Evolutionary conservation across 2,329 filamentous ascomycete genomes (phyloP).

Genomic region (Thelonectria discophora): DNA sequence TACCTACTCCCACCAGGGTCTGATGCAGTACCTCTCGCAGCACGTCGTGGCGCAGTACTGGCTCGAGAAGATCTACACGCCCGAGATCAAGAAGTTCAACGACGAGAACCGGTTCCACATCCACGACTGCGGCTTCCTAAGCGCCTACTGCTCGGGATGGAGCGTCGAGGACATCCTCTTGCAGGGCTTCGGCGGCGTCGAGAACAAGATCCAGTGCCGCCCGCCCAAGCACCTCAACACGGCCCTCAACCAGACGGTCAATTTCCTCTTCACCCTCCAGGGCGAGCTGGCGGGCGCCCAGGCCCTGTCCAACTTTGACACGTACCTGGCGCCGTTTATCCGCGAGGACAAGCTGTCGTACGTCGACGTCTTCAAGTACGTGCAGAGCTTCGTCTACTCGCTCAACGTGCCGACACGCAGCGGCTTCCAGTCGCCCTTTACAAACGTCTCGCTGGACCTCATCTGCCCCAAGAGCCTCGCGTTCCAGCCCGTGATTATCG

Average conservation of each 20-base stretch:
- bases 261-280: slow-evolving; percentile 37
- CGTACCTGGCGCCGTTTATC: slow-evolving; percentile 36
- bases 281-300: slow-evolving; percentile 38
- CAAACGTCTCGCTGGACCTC: slow-evolving; percentile 35
- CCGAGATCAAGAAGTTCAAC: slow-evolving; percentile 30
- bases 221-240: slow-evolving; percentile 39
- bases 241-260: slow-evolving; percentile 39
- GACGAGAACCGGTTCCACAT: slow-evolving; percentile 38
- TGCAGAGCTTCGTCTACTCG: slow-evolving; percentile 40
- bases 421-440: slow-evolving; percentile 39
- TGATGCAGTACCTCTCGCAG: slow-evolving; percentile 41
- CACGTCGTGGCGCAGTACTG: slow-evolving; percentile 39
- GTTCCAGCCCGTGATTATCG: slow-evolving; percentile 32
- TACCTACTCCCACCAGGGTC: slow-evolving; percentile 37
- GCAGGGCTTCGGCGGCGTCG: slow-evolving; percentile 36
- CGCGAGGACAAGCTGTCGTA: slow-evolving; percentile 33
- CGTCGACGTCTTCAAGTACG: slow-evolving; percentile 36
- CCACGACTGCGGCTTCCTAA: slow-evolving; percentile 37
- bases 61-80: slow-evolving; percentile 37
- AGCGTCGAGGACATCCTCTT: slow-evolving; percentile 38
- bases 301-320: slow-evolving; percentile 37
- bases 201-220: slow-evolving; percentile 40
- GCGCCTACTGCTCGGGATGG: slow-evolving; percentile 40
- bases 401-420: slow-evolving; percentile 40
- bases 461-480: slow-evolving; percentile 33